These are phyloP conservation scores for Aegilops sharonensis DNA, from an alignment of 176 grass and related monocot species.

Conservation along the genomic window DNA sequence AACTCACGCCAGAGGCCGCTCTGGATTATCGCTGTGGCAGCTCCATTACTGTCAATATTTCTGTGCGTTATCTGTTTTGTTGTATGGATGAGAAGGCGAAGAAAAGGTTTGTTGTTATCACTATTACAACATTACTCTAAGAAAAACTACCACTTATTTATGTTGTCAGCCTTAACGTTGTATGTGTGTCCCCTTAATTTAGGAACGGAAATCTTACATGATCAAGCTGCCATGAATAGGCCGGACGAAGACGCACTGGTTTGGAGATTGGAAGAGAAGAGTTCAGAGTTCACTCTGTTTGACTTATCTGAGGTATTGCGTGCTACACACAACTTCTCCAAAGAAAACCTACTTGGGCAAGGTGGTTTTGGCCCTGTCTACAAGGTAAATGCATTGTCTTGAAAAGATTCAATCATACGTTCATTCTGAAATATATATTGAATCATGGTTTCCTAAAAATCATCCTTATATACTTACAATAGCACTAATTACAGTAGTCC, in stretches of 20 bases:
- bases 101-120: conserved; percentile 16
- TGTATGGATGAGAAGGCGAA: conserved; percentile 5
- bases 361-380: too few relatives aligned
- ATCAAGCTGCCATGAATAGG: not conserved
- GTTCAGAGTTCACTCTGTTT: conserved; percentile 27
- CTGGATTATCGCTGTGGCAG: conserved; percentile 12
- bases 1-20: not conserved
- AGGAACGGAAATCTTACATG: not conserved
- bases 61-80: not conserved
- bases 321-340: conserved; percentile 18
- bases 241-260: not conserved
- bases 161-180: not conserved
- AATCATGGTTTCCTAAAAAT: too few relatives aligned
- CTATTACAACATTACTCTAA: not conserved
- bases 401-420: too few relatives aligned
- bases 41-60: not conserved
- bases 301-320: not conserved
- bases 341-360: too few relatives aligned
- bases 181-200: not conserved
- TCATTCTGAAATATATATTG: too few relatives aligned
- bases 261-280: conserved; percentile 8
- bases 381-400: too few relatives aligned
- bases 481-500: too few relatives aligned
- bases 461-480: too few relatives aligned
- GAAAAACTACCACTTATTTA: not conserved